Conservation (phyloP, 192 early-diverging fungal genomes). For the Lunasporangiospora selenospora region DNA sequence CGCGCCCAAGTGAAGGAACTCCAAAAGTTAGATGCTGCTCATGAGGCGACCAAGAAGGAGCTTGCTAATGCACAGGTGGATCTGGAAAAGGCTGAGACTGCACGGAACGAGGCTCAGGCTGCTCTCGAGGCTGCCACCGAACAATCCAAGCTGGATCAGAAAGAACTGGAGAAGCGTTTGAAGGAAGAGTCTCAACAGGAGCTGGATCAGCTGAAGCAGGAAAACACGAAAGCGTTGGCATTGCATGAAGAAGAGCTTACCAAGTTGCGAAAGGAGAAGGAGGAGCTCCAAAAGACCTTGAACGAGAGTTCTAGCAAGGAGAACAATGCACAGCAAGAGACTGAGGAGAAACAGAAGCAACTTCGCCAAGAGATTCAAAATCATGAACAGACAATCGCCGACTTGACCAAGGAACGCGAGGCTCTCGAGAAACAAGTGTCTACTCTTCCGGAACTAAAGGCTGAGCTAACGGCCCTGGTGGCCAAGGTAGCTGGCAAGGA, state of each 20-base stretch:
- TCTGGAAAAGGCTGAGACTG: constrained; percentile 1
- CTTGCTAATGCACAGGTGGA: constrained; percentile 20
- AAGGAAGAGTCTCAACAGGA: constrained; percentile 3
- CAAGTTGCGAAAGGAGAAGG: constrained; percentile 9
- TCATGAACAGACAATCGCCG: constrained; percentile 1
- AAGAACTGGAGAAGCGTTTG: constrained; percentile 1
- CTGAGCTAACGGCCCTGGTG: constrained; percentile 1
- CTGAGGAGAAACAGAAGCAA: background rate
- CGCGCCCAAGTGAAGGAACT: constrained; percentile 35
- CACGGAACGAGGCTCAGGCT: constrained; percentile 7
- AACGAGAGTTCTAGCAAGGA: no score
- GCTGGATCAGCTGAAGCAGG: background rate
- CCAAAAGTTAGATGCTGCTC: constrained; percentile 18
- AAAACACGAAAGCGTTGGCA: constrained; percentile 12
- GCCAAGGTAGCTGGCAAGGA: constrained; percentile 17
- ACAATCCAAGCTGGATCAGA: constrained; percentile 1
- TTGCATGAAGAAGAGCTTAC: constrained; percentile 19
- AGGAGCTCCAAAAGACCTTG: constrained; percentile 4
- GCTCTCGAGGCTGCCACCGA: background rate
- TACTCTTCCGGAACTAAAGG: constrained; percentile 6
- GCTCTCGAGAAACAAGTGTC: constrained; percentile 18
- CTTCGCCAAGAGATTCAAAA: constrained; percentile 5
- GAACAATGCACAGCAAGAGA: background rate
- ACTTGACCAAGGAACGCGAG: constrained; percentile 16
- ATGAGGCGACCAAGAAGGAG: constrained; percentile 10